Evolutionary conservation across 352 stramenopile genomes (phyloP), one percentile per base, ranked within the genome.

Genomic region (Globisporangium alternatum): DNA sequence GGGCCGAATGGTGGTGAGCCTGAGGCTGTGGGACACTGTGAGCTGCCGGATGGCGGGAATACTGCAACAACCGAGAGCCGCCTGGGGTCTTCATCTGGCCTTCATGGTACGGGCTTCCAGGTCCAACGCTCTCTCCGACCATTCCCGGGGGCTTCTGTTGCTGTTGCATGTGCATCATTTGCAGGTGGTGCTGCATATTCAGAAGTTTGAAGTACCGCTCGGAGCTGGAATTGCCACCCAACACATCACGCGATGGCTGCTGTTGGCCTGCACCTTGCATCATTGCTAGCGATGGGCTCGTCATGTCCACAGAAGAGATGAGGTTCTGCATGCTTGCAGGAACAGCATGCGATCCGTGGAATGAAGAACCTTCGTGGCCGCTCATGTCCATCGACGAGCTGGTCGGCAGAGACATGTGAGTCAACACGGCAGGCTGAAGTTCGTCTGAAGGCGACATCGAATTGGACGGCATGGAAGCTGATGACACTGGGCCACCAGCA

Each of bases 141-240:
- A 87, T 72, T 2, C 53, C 74, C 41, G 80, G 71, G n/a, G 82
- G 67, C 61, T 74, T 53, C 49, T 87, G 75, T 39, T 93, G 86
- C 52, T 95, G 84, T 59, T 93, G 85, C 62, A 94, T 66, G 59
- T 95, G 85, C 70, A 93, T 87, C 66, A 95, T 85, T 60, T 95
- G 87, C 25, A 95, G 65, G 67, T 95, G 87, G 53, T 95, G 87
- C 56, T 95, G 87, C 76, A 93, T 88, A 58, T 91, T 93, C 15
- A 93, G 69, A 33, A 95, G 72, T 65, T 91, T 91, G 49, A 95
- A 73, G 61, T 95, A 95, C 8, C 80, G 85, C 49, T 94, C 80
- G 9, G 85, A 83, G 57, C 80, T 93, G 5, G 80, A 74, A 39
- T 75, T 47, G 1, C 66, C 66, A 9, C 71, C 74, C 21, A 77